phyloP scores from a whole-genome alignment of 129 eudicot species.

The Apium graveolens region DNA sequence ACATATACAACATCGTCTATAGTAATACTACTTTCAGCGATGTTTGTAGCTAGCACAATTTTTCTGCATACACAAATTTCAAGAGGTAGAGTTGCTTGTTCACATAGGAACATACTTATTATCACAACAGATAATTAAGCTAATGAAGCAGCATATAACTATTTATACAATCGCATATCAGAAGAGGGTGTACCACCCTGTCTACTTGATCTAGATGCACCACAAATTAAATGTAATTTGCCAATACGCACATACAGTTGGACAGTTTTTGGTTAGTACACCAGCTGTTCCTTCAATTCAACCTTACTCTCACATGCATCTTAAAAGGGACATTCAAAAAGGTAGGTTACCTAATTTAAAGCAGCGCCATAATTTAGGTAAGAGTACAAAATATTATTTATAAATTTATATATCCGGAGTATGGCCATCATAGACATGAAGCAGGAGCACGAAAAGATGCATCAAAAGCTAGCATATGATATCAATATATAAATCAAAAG shows the following conservation, averaged over 20 bases:
- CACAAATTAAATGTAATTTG: neutral
- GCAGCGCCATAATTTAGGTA: neutral
- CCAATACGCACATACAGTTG: neutral
- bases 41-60: constrained; percentile 87
- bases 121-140: neutral
- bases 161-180: neutral
- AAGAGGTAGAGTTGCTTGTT: constrained; percentile 1
- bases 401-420: neutral
- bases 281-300: neutral
- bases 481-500: neutral
- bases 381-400: neutral
- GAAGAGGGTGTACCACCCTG: neutral
- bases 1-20: constrained; percentile 96
- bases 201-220: neutral
- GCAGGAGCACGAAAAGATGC: neutral
- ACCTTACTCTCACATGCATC: neutral
- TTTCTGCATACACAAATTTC: constrained; percentile 43
- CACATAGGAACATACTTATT: neutral
- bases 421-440: neutral
- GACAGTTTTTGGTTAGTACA: neutral
- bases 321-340: neutral
- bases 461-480: neutral
- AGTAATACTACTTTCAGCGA: constrained; percentile 97
- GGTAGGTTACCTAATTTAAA: neutral
- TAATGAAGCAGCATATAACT: neutral